These are phyloP conservation scores for Drechslerella coelobrocha DNA, from an alignment of 2,329 filamentous ascomycete genomes.

Conservation along the genomic window DNA sequence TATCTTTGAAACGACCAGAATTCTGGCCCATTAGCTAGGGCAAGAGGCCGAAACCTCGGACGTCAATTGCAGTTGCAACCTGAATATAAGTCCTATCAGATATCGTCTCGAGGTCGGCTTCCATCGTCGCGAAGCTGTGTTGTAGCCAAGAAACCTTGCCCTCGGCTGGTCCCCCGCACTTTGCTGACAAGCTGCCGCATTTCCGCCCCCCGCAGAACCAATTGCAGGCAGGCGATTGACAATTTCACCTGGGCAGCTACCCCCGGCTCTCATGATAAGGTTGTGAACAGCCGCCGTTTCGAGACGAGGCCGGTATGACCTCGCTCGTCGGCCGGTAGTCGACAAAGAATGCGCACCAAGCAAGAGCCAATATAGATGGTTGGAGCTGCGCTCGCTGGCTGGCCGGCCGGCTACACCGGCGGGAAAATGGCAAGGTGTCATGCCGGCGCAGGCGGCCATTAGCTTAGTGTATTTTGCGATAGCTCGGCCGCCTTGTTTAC, in stretches of 20 bases:
- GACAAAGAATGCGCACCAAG: conserved; percentile 16
- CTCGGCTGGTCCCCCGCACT: conserved; percentile 31
- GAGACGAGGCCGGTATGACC: conserved; percentile 26
- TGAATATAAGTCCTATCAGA: no score
- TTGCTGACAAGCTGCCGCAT: background rate
- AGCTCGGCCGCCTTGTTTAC: background rate
- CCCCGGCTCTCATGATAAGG: conserved; percentile 23
- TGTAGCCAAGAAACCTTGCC: conserved; percentile 10
- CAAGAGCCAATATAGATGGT: conserved; percentile 19
- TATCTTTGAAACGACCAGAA: background rate
- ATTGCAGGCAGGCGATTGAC: conserved; percentile 33
- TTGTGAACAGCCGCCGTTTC: conserved; percentile 25
- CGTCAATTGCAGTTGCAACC: no score
- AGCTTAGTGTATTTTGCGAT: background rate
- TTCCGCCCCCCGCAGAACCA: conserved; percentile 12
- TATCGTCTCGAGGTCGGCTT: no score
- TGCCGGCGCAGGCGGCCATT: conserved; percentile 31
- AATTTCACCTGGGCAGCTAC: conserved; percentile 3
- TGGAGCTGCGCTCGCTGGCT: conserved; percentile 13
- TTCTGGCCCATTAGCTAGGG: background rate
- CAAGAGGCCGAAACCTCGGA: background rate
- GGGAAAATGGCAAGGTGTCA: conserved; percentile 41
- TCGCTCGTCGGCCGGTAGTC: background rate
- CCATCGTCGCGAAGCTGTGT: conserved; percentile 8
- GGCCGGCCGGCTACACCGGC: conserved; percentile 7